These are phyloP conservation scores for Bacidia rubella DNA, from an alignment of 495 filamentous ascomycete genomes.

Conservation along the genomic window DNA sequence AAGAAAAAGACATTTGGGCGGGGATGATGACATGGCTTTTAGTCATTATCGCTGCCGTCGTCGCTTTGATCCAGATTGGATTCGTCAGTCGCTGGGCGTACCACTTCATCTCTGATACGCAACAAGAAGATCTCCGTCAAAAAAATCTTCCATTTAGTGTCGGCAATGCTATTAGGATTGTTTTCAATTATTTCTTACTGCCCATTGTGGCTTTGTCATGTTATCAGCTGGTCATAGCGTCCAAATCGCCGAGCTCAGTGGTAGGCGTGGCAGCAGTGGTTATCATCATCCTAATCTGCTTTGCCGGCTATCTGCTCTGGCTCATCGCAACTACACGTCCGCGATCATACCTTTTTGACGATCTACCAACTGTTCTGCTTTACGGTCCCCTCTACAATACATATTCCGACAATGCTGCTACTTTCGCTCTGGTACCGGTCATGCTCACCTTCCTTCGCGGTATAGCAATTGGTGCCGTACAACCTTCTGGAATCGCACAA, in stretches of 20 bases:
- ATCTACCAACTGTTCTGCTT: constrained; percentile 73
- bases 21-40: constrained; percentile 80
- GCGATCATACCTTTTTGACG: constrained; percentile 77
- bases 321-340: constrained; percentile 71
- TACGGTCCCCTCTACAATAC: constrained; percentile 98
- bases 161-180: constrained; percentile 75
- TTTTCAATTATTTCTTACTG: constrained; percentile 82
- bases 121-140: constrained; percentile 71
- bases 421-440: constrained; percentile 77
- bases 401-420: constrained; percentile 74
- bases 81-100: constrained; percentile 66
- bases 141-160: constrained; percentile 91
- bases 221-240: constrained; percentile 77
- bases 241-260: constrained; percentile 48
- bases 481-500: constrained; percentile 86
- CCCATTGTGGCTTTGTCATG: constrained; percentile 75
- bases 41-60: constrained; percentile 51
- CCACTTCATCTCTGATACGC: constrained; percentile 51
- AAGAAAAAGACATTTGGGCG: constrained; percentile 75
- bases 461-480: constrained; percentile 79
- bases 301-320: constrained; percentile 64
- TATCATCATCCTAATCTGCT: constrained; percentile 54
- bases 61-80: constrained; percentile 62
- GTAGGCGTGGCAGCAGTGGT: constrained; percentile 62
- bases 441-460: constrained; percentile 74